Base-by-base conservation (phyloP, 768 basidiomycete genomes). In the Amanita pallidorosea region DNA sequence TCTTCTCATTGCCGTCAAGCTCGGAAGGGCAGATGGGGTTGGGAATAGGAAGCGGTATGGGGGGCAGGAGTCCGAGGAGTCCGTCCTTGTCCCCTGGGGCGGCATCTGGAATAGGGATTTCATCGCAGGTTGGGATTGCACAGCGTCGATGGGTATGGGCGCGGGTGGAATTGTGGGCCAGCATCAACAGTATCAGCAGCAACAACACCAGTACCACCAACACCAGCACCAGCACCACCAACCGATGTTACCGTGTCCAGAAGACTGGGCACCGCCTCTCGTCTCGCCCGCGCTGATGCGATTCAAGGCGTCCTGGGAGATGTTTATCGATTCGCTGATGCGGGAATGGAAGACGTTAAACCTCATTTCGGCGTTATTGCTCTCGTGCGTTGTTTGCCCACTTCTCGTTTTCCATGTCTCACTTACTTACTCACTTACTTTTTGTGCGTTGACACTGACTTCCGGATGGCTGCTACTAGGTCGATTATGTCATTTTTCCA, bases 201-300 rank as follows among this genome's bases (percentile, higher is more conserved):
- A 5, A 12, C 38, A 22, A 12, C 38, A 23, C 1, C 40, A 20
- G 8, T 22, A 33, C 0, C 29, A 29, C 29, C 40, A 20, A 11
- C 20, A 33, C 5, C 40, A 41, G 3, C 18, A 31, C 33, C 33
- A 12, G 3, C 11, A 31, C 31, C 31, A 46, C 9, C 15, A 35
- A 8, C 45, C 18, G 9, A 66, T 65, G 27, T 61, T 77, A 1
- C 77, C 77, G 1, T 70, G 75, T 34, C 76, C 77, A 2, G 76
- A 78, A 8, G 76, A 79, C 41, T 78, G 76, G 75, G 71, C 73
- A 0, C 63, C 70, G 2, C 64, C 76, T 2, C 64, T 73, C 1
- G 81, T 82, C 4, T 76, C 83, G 0, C 83, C 81, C 4, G 76
- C 84, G 5, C 12, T n/a, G 37, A 52, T 18, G n/a, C 27, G 18